A percentile compares a stretch with the other conserved stretches of the same genome.
These are phyloP conservation scores for Ophiocordyceps camponoti-saundersi DNA, from an alignment of 2,329 filamentous ascomycete genomes.

Conservation along the genomic window DNA sequence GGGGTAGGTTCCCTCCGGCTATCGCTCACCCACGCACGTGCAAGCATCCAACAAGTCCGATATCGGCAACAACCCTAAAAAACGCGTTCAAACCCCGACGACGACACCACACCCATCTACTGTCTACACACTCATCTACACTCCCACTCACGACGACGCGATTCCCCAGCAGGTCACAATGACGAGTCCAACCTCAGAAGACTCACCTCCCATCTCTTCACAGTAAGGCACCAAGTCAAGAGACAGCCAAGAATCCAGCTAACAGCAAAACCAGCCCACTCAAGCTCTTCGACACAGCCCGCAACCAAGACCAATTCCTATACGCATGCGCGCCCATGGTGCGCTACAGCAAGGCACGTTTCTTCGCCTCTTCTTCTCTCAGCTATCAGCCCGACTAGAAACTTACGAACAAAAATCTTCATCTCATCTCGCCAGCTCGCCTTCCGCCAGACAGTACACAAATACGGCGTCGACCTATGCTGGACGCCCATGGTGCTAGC, in stretches of 20 bases:
- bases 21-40: neutral
- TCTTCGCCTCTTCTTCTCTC: neutral
- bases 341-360: conserved; percentile 39
- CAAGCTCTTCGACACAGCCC: conserved; percentile 39
- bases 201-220: neutral
- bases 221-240: conserved; percentile 1
- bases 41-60: neutral
- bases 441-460: conserved; percentile 48
- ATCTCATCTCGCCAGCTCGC: conserved; percentile 30
- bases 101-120: neutral
- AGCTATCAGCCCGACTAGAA: neutral
- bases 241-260: neutral
- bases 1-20: too few relatives aligned
- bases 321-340: conserved; percentile 53
- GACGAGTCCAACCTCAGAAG: neutral
- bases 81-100: too few relatives aligned
- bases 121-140: neutral
- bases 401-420: neutral
- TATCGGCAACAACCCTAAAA: neutral
- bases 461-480: conserved; percentile 47
- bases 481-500: conserved; percentile 60
- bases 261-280: conserved; percentile 25
- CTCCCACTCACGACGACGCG: neutral
- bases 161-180: neutral
- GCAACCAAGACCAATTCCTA: conserved; percentile 32